Base-by-base conservation (phyloP, 331 rosid species). In the Rosa hybrid region DNA sequence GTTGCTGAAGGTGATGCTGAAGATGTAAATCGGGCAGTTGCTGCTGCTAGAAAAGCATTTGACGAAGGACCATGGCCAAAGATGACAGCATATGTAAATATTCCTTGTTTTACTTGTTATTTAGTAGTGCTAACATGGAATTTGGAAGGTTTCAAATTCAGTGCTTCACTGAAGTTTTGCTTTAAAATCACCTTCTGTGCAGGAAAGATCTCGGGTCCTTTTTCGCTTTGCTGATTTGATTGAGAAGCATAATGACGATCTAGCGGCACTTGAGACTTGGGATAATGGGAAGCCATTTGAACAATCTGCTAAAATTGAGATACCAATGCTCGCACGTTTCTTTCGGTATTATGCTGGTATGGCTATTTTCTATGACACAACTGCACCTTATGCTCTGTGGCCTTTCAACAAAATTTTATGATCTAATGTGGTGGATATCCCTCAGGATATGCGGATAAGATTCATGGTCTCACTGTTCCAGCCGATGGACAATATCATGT, bases 41-140 rank as follows among this genome's bases (percentile, higher is more conserved):
- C 83, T 18, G 93, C 93, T 71, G 98, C 98, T 0, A 90, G 98
- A n/a, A 91, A 82, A 83, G 99, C 99, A 42, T 95, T 95, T 50
- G 98, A 93, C 82, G 87, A 87, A 67, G 99, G 96, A 39, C 97
- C 97, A 48, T 95, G 99, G 98, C 96, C 99, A 63, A 95, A 27
- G 87, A 85, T 93, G 93, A 70, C 99, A 72, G 97, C 98, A 51
- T 95, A 95, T 90, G 98, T 95, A 83, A 81, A 77, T 68, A 41
- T 68, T 41, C 79, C 65, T 41, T 69, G 30, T 30, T 78, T 59
- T 10, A 42, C 38, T 77, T 72, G 68, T 10, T 54, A 67, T 1
- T 42, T 65, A 75, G 5, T 62, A 39, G 42, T 62, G 70, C 44
- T 34, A 62, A 23, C 42, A 16, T 48, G 48, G 45, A 77, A 53